A percentile compares a stretch with the other conserved stretches of the same genome.
Evolutionary conservation across 1,284 basidiomycete genomes (phyloP).

Genomic region (Microbotryum intermedium): DNA sequence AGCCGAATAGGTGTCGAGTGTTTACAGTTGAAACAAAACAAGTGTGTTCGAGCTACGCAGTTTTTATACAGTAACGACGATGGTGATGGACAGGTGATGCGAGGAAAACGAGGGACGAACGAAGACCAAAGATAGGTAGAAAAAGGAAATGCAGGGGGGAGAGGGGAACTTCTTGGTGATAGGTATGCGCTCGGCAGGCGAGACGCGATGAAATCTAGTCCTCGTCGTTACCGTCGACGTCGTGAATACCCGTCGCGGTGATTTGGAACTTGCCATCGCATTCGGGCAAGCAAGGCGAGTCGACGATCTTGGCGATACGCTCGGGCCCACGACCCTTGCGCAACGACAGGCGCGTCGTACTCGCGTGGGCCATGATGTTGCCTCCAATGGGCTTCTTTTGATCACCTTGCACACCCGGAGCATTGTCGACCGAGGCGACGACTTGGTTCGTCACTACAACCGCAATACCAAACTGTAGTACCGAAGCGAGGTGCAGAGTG

Average conservation of each 20-base stretch:
- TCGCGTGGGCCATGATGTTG: constrained; percentile 93
- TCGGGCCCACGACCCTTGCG: constrained; percentile 89
- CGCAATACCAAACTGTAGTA: constrained; percentile 78
- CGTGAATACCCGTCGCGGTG: constrained; percentile 41
- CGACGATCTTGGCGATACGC: constrained; percentile 92
- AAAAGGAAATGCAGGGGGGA: not conserved
- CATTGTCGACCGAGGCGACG: constrained; percentile 87
- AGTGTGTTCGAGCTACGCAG: not conserved
- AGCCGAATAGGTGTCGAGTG: not conserved
- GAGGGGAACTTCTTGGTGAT: not conserved
- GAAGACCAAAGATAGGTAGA: not conserved
- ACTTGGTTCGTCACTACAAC: constrained; percentile 98
- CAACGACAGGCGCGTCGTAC: constrained; percentile 82
- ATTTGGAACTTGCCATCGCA: constrained; percentile 91
- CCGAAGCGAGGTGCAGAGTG: constrained; percentile 1
- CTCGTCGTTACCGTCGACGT: constrained; percentile 31
- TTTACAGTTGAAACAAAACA: not conserved
- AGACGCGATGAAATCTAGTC: not conserved
- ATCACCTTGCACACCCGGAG: constrained; percentile 70
- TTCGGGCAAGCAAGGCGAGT: constrained; percentile 95
- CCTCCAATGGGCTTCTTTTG: constrained; percentile 93
- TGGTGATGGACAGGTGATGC: not conserved
- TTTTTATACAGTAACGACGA: not conserved
- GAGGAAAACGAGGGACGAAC: not conserved
- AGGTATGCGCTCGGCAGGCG: not conserved